These are phyloP conservation scores for Coelastrella sp. DNA, from an alignment of 139 green algal species.

Conservation along the genomic window DNA sequence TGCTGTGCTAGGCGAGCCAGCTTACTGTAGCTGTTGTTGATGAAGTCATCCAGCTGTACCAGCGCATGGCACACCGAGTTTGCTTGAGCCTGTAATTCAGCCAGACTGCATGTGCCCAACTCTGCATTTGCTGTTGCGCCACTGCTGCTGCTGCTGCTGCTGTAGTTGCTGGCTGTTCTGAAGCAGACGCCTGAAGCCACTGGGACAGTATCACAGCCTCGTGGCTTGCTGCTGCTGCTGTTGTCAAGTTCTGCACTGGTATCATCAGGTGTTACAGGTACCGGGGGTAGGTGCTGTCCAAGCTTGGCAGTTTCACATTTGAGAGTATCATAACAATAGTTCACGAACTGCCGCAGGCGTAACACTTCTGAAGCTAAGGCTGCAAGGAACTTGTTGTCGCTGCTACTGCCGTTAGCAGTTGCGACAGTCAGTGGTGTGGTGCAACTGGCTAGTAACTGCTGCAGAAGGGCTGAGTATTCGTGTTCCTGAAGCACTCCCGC, in stretches of 20 bases:
- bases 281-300: constrained; percentile 20
- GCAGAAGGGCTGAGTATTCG: too few species aligned
- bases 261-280: not conserved
- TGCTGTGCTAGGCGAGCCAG: constrained; percentile 7
- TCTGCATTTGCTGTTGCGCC: too few species aligned
- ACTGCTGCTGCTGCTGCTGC: not conserved
- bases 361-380: constrained; percentile 2
- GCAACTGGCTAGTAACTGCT: not conserved
- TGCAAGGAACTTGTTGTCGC: not conserved
- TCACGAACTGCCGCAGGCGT: not conserved
- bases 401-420: not conserved
- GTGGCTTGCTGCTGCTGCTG: too few species aligned
- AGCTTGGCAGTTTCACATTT: not conserved
- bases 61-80: not conserved
- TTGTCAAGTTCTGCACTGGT: too few species aligned
- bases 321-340: not conserved
- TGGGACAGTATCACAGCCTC: too few species aligned
- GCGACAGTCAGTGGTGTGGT: not conserved
- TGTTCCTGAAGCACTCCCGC: too few species aligned
- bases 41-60: constrained; percentile 20
- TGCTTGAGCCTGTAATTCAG: not conserved
- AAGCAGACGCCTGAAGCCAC: too few species aligned
- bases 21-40: not conserved
- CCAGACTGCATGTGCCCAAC: too few species aligned
- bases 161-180: not conserved